These are phyloP conservation scores for Aphanomyces euteiches DNA, from an alignment of 352 stramenopile species.

Conservation along the genomic window DNA sequence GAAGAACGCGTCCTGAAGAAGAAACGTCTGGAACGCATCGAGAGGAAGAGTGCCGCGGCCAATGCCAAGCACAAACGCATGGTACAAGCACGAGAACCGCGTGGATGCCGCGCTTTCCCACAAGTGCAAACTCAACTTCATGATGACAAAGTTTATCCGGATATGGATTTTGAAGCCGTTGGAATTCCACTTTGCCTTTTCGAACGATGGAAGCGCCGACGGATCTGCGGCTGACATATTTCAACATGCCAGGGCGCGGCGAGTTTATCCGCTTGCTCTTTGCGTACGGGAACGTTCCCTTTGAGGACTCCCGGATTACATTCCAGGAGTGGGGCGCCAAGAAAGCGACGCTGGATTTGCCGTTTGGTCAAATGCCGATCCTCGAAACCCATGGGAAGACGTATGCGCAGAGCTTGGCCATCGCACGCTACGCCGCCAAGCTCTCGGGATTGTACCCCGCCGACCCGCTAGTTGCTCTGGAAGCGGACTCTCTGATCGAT, in stretches of 20 bases:
- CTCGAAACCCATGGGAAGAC: conserved; percentile 46
- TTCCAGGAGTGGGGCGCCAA: conserved; percentile 43
- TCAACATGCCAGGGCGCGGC: conserved; percentile 44
- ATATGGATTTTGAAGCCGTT: no score
- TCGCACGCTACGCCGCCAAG: conserved; percentile 54
- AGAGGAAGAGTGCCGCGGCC: conserved; percentile 37
- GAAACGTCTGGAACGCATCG: conserved; percentile 43
- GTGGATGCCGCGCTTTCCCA: conserved; percentile 39
- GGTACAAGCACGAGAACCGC: conserved; percentile 45
- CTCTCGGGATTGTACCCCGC: conserved; percentile 57
- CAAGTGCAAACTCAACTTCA: conserved; percentile 25
- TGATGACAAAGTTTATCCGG: no score
- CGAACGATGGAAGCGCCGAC: background rate
- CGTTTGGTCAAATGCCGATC: conserved; percentile 50
- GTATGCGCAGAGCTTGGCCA: conserved; percentile 59
- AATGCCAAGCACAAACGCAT: conserved; percentile 49
- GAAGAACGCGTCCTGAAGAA: conserved; percentile 59
- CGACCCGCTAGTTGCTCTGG: conserved; percentile 48
- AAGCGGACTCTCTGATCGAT: conserved; percentile 37
- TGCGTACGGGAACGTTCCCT: conserved; percentile 49
- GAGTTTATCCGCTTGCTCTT: conserved; percentile 64
- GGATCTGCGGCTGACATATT: conserved; percentile 69
- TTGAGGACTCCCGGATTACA: conserved; percentile 57
- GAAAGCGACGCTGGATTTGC: conserved; percentile 45
- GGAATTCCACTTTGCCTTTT: no score